A percentile compares a stretch with the other conserved stretches of the same genome.
Conservation (phyloP, 2,329 filamentous ascomycete genomes). For the Phaeosphaeria sp. region DNA sequence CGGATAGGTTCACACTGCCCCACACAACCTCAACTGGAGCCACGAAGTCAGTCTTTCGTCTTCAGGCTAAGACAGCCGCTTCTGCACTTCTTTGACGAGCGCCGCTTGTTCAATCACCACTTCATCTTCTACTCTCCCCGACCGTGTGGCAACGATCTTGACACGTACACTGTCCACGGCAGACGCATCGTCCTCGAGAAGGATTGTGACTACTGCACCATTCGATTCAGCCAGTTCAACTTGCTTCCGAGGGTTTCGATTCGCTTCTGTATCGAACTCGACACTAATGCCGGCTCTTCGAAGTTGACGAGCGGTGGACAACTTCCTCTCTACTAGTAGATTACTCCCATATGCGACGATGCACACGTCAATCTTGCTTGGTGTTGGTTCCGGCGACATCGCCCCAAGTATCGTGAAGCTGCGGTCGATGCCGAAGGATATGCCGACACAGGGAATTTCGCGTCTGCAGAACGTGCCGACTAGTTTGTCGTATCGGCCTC, state of each 20-base stretch:
- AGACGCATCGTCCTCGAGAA: slow-evolving; percentile 86
- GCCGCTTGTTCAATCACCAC: slow-evolving; percentile 69
- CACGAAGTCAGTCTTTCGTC: not conserved
- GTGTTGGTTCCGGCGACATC: slow-evolving; percentile 66
- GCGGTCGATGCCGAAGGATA: slow-evolving; percentile 88
- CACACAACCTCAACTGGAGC: not conserved
- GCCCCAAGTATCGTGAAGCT: slow-evolving; percentile 89
- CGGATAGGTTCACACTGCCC: not conserved
- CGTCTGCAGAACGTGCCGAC: slow-evolving; percentile 88
- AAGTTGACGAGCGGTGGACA: slow-evolving; percentile 73
- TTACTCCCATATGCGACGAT: slow-evolving; percentile 88
- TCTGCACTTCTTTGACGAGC: slow-evolving; percentile 67
- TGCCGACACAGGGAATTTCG: slow-evolving; percentile 83
- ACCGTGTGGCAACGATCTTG: slow-evolving; percentile 79
- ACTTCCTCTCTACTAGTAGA: slow-evolving; percentile 79
- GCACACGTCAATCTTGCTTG: slow-evolving; percentile 80
- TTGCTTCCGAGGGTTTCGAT: slow-evolving; percentile 82
- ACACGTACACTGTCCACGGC: slow-evolving; percentile 79
- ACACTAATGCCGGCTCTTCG: slow-evolving; percentile 88
- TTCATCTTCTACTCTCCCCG: slow-evolving; percentile 73
- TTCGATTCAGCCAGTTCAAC: slow-evolving; percentile 80
- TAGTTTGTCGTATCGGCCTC: slow-evolving; percentile 76
- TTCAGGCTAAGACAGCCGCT: slow-evolving; percentile 12
- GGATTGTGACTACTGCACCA: slow-evolving; percentile 73
- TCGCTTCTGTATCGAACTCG: slow-evolving; percentile 84